Evolutionary conservation across 129 eudicot species (phyloP).

Genomic region (Lonicera japonica): DNA sequence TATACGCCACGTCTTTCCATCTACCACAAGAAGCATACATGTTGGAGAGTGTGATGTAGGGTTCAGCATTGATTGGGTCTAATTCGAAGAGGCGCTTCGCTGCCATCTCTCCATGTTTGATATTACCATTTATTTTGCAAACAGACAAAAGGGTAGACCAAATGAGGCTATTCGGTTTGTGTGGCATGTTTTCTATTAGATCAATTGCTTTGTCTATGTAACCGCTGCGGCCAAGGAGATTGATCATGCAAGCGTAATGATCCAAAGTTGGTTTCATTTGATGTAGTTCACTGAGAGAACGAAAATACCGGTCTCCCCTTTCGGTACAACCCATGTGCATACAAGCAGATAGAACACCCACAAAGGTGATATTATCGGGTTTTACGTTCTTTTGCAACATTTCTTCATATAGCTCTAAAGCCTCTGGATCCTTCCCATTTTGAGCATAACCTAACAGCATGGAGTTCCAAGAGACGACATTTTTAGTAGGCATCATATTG

Average conservation of each 20-base stretch:
- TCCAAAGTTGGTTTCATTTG: constrained; percentile 36
- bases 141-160: constrained; percentile 55
- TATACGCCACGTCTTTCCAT: constrained; percentile 44
- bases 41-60: constrained; percentile 50
- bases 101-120: constrained; percentile 34
- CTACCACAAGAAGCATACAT: constrained; percentile 39
- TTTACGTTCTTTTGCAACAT: constrained; percentile 30
- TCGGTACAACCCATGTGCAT: constrained; percentile 35
- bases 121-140: constrained; percentile 33
- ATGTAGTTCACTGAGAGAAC: constrained; percentile 21
- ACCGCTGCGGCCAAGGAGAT: constrained; percentile 41
- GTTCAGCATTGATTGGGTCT: constrained; percentile 47
- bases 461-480: constrained; percentile 45
- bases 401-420: constrained; percentile 32
- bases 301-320: constrained; percentile 33
- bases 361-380: constrained; percentile 47
- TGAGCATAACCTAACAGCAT: constrained; percentile 47
- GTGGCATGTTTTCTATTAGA: constrained; percentile 30
- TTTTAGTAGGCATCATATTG: constrained; percentile 21
- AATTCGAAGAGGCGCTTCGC: constrained; percentile 35
- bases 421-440: constrained; percentile 33
- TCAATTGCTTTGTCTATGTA: constrained; percentile 21
- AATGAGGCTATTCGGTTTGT: constrained; percentile 36
- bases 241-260: constrained; percentile 48
- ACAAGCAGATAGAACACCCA: constrained; percentile 49